Base-by-base conservation (phyloP, 2,329 filamentous ascomycete genomes). In the Rasamsonia emersonii region DNA sequence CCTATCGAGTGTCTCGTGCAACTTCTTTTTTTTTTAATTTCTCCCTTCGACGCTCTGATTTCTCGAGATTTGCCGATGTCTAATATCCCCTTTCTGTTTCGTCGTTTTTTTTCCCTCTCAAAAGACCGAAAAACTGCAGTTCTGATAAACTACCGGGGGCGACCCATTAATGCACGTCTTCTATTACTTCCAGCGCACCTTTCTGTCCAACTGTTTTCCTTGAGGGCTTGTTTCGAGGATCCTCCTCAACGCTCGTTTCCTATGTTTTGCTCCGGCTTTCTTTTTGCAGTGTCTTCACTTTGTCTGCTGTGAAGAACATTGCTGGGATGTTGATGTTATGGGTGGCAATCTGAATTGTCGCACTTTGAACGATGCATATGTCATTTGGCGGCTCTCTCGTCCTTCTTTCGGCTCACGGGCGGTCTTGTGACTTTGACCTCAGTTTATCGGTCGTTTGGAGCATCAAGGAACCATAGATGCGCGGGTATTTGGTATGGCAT, bases 121-220 rank as follows among this genome's bases (percentile, higher is more conserved):
- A 39, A 36, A 34, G 17, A 32, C 25, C 16, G 30, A 32, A 40
- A 24, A 42, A 29, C 23, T 30, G 29, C 25, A 19, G 38, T 23
- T 26, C 39, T 46, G 29, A 53, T 55, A 56, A 47, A 57, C 34
- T 53, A 54, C 39, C 20, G 38, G 50, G 54, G 54, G 52, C 53
- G 42, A 54, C 51, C 53, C 50, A 41, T 38, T 56, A 56, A 54
- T 53, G 29, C 39, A 36, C 33, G 33, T 40, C 27, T 36, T 35
- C 30, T 14, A 33, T 32, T 35, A 33, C 21, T 36, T 36, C 18
- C 24, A 9, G 7, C 15, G 21, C 16, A 13, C 18, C n/a, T 21
- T 27, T 18, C 13, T 23, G 9, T 36, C 28, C 10, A n/a, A n/a
- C n/a, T n/a, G n/a, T n/a, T n/a, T n/a, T n/a, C n/a, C n/a, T n/a